These are phyloP conservation scores for Trichoderma arundinaceum DNA, from an alignment of 2,329 filamentous ascomycete species.

Conservation along the genomic window DNA sequence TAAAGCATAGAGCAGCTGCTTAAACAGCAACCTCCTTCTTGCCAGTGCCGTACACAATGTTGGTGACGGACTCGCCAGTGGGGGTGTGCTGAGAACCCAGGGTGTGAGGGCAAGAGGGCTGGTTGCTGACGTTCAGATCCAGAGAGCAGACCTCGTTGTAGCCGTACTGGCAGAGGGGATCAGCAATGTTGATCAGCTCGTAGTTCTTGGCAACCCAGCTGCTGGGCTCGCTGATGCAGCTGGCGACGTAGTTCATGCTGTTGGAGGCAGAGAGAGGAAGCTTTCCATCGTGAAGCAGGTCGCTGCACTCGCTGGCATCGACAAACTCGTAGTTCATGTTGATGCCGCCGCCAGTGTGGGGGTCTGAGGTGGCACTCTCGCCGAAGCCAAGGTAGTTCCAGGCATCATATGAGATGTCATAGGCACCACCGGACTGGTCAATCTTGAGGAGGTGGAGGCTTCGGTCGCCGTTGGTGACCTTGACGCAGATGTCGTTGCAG, in stretches of 20 bases:
- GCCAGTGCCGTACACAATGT: conserved; percentile 59
- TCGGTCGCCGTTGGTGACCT: conserved; percentile 56
- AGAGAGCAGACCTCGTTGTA: conserved; percentile 58
- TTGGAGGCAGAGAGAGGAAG: conserved; percentile 62
- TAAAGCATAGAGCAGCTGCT: conserved; percentile 16
- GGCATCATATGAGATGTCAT: conserved; percentile 66
- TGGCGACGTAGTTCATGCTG: conserved; percentile 60
- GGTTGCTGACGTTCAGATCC: conserved; percentile 56
- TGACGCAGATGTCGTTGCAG: conserved; percentile 64
- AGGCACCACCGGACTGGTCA: conserved; percentile 60
- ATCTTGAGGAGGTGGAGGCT: conserved; percentile 63
- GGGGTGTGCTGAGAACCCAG: conserved; percentile 45
- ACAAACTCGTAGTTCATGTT: conserved; percentile 58
- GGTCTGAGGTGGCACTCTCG: conserved; percentile 53
- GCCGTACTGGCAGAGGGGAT: conserved; percentile 57
- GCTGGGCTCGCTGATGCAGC: conserved; percentile 53
- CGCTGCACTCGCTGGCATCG: conserved; percentile 54
- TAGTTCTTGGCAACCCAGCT: conserved; percentile 61
- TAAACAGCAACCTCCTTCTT: conserved; percentile 36
- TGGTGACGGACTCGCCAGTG: conserved; percentile 51
- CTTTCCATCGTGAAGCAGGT: conserved; percentile 57
- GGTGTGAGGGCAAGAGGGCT: conserved; percentile 55
- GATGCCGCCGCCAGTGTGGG: conserved; percentile 57
- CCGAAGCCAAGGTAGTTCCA: conserved; percentile 64
- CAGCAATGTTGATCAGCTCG: conserved; percentile 59